Evolutionary conservation across 1,284 basidiomycete genomes (phyloP).

Genomic region (Neolentinus lepideus): DNA sequence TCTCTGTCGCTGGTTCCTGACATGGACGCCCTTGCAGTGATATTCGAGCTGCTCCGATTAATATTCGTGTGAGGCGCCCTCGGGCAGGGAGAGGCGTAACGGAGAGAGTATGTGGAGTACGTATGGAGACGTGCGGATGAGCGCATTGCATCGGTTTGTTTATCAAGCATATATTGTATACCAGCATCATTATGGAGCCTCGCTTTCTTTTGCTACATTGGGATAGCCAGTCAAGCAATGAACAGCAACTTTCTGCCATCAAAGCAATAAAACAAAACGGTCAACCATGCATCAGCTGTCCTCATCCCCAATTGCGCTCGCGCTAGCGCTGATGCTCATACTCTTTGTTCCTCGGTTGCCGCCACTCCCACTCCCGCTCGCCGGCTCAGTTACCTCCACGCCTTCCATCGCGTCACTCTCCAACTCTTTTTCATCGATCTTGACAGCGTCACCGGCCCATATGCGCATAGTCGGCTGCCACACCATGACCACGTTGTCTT

Average conservation of each 20-base stretch:
- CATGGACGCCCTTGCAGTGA: constrained; percentile 31
- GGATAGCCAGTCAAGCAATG: neutral
- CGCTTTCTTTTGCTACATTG: neutral
- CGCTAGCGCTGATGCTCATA: constrained; percentile 39
- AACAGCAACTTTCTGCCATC: neutral
- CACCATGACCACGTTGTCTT: constrained; percentile 84
- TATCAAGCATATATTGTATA: neutral
- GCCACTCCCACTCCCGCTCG: neutral
- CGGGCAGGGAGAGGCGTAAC: neutral
- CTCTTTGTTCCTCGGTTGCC: constrained; percentile 34
- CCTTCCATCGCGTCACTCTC: constrained; percentile 74
- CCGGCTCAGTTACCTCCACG: constrained; percentile 35
- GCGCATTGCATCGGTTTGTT: neutral
- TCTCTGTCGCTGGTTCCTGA: constrained; percentile 6
- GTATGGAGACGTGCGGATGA: neutral
- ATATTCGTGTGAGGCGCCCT: constrained; percentile 47
- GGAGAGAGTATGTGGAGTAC: neutral
- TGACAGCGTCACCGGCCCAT: constrained; percentile 79
- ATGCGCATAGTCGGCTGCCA: constrained; percentile 87
- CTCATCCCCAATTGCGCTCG: constrained; percentile 34
- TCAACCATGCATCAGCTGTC: constrained; percentile 20
- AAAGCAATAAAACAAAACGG: constrained; percentile 19
- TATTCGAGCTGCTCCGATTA: constrained; percentile 64
- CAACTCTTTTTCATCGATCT: constrained; percentile 70
- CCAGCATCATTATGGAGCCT: neutral